Evolutionary conservation across 2,329 filamentous ascomycete species (phyloP).

Genomic region (Aspergillus ochraceus): DNA sequence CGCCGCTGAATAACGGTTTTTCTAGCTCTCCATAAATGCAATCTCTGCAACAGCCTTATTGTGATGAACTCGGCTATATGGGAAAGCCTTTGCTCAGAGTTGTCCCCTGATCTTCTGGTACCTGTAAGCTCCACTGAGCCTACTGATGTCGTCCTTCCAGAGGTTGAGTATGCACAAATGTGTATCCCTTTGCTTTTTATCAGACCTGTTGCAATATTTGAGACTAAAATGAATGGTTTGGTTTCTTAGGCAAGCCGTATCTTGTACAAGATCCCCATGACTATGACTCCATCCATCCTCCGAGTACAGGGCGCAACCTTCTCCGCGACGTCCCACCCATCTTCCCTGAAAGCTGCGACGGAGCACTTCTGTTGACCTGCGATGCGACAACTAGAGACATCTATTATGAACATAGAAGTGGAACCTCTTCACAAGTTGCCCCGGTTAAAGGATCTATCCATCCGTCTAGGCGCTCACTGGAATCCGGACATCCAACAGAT

Average conservation of each 20-base stretch:
- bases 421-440: neutral
- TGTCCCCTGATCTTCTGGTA: conserved; percentile 10
- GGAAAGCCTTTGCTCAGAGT: conserved; percentile 3
- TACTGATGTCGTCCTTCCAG: conserved; percentile 32
- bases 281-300: conserved; percentile 47
- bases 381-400: neutral
- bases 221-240: neutral
- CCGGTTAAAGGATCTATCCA: neutral
- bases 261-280: conserved; percentile 47
- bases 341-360: conserved; percentile 40
- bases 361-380: conserved; percentile 5
- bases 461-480: neutral
- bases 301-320: conserved; percentile 51
- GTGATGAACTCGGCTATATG: conserved; percentile 7
- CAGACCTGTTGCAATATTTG: neutral
- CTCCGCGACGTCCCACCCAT: conserved; percentile 59
- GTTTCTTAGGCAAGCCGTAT: conserved; percentile 51
- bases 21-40: too few species aligned
- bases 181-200: neutral
- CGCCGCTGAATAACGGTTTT: too few species aligned
- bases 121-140: conserved; percentile 16
- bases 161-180: conserved; percentile 29
- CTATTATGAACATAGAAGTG: neutral
- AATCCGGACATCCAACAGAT: conserved; percentile 2
- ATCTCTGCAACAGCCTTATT: neutral